Percentiles rank a stretch among this genome's conserved stretches.
These are phyloP conservation scores for Piloderma croceum DNA, from an alignment of 768 basidiomycete species.

Conservation along the genomic window DNA sequence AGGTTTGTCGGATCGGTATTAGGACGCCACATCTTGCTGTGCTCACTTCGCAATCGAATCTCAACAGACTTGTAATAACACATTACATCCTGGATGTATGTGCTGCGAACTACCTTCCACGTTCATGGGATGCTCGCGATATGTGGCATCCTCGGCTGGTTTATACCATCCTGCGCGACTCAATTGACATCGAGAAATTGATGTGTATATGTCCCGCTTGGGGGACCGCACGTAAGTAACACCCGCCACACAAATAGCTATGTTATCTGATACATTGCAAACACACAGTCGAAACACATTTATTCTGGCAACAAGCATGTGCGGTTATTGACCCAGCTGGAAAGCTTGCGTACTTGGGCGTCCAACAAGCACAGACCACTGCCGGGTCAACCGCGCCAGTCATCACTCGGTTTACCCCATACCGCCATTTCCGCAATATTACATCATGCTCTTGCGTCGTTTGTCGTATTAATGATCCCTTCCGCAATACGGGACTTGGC, in stretches of 20 bases:
- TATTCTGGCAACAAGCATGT: slow-evolving; percentile 66
- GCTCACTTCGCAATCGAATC: slow-evolving; percentile 15
- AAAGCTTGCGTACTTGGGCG: slow-evolving; percentile 41
- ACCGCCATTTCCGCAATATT: slow-evolving; percentile 60
- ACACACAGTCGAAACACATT: slow-evolving; percentile 67
- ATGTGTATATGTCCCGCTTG: slow-evolving; percentile 62
- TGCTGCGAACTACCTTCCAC: slow-evolving; percentile 40
- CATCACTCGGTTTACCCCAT: slow-evolving; percentile 41
- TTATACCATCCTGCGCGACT: slow-evolving; percentile 59
- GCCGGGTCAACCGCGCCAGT: slow-evolving; percentile 29
- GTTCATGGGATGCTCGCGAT: slow-evolving; percentile 42
- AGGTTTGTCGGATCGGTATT: slow-evolving; percentile 37
- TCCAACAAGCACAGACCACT: slow-evolving; percentile 37
- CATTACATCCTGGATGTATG: slow-evolving; percentile 50
- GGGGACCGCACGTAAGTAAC: slow-evolving; percentile 51
- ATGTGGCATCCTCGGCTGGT: slow-evolving; percentile 59
- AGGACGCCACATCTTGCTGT: slow-evolving; percentile 24
- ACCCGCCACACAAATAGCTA: neutral
- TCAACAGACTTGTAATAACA: slow-evolving; percentile 49
- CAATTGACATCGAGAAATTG: slow-evolving; percentile 51
- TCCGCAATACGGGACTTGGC: slow-evolving; percentile 44
- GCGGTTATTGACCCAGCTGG: slow-evolving; percentile 59
- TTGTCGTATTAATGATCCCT: slow-evolving; percentile 64
- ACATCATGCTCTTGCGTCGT: slow-evolving; percentile 50
- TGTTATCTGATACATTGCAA: slow-evolving; percentile 42